phyloP scores from a whole-genome alignment of 345 rosid genomes.

The Dipteronia sinensis region DNA sequence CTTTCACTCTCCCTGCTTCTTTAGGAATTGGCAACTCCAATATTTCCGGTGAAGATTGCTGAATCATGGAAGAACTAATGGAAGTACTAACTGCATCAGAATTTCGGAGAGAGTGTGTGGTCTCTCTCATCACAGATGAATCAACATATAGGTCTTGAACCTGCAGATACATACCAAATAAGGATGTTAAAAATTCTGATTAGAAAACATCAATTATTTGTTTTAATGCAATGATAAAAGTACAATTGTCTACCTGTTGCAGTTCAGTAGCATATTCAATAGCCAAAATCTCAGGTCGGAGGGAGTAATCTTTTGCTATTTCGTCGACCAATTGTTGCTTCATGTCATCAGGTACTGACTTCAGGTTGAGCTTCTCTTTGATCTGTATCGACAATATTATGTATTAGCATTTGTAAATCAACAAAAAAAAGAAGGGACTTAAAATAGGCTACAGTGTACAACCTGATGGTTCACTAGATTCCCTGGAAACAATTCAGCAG shows the following conservation, averaged over 20 bases:
- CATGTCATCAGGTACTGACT: conserved; percentile 47
- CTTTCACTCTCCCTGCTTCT: conserved; percentile 11
- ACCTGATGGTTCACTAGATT: conserved; percentile 80
- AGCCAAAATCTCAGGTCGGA: conserved; percentile 48
- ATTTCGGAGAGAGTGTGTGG: conserved; percentile 8
- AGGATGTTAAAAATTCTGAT: background rate
- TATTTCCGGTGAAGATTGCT: conserved; percentile 34
- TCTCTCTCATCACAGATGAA: conserved; percentile 11
- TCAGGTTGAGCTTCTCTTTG: conserved; percentile 47
- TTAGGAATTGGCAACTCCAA: conserved; percentile 10
- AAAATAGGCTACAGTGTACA: background rate
- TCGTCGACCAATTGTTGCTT: conserved; percentile 57
- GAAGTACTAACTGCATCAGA: conserved; percentile 27
- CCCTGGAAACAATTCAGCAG: conserved; percentile 62
- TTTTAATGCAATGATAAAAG: background rate
- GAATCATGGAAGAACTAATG: conserved; percentile 26
- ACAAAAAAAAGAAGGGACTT: background rate
- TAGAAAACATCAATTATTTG: background rate
- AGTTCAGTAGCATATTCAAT: conserved; percentile 50
- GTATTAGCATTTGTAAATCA: background rate
- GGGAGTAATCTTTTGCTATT: conserved; percentile 50
- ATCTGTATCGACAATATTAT: conserved; percentile 37
- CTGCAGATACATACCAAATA: conserved; percentile 20
- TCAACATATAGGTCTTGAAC: conserved; percentile 23
- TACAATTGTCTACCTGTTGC: conserved; percentile 41